Evolutionary conservation across 129 eudicot species (phyloP).

Genomic region (Tagetes patula): DNA sequence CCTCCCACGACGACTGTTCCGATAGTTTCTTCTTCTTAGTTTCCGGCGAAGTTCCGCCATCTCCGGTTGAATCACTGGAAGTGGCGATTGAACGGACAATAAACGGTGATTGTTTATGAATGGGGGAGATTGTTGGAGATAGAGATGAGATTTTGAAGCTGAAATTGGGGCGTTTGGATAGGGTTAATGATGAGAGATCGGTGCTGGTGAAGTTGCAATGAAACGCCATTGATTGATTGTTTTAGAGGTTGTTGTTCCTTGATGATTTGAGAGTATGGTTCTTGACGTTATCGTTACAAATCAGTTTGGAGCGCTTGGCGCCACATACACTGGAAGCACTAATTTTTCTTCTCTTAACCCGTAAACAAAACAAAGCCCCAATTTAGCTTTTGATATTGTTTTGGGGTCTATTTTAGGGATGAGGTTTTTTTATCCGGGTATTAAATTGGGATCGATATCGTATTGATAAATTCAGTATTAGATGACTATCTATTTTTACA

Average conservation of each 20-base stretch:
- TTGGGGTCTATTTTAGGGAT: no score
- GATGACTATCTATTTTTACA: no score
- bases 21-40: slow-evolving; percentile 51
- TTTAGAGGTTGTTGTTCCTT: neutral
- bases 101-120: slow-evolving; percentile 26
- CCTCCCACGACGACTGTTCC: slow-evolving; percentile 92
- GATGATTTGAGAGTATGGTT: slow-evolving; percentile 9
- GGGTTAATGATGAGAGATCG: slow-evolving; percentile 33
- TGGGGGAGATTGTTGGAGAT: slow-evolving; percentile 3
- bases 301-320: slow-evolving; percentile 50
- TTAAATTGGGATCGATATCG: no score
- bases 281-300: slow-evolving; percentile 35
- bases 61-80: slow-evolving; percentile 36
- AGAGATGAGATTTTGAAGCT: slow-evolving; percentile 13
- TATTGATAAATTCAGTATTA: no score
- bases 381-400: no score
- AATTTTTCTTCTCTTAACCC: no score
- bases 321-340: slow-evolving; percentile 35
- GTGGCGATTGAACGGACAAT: slow-evolving; percentile 34
- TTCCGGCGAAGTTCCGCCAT: slow-evolving; percentile 7
- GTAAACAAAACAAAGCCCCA: no score
- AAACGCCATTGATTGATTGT: slow-evolving; percentile 33
- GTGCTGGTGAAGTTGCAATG: slow-evolving; percentile 35
- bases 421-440: no score
- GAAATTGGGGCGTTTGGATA: slow-evolving; percentile 26